Base-by-base conservation (phyloP, 805 yeast species). In the Candida nemodendra region DNA sequence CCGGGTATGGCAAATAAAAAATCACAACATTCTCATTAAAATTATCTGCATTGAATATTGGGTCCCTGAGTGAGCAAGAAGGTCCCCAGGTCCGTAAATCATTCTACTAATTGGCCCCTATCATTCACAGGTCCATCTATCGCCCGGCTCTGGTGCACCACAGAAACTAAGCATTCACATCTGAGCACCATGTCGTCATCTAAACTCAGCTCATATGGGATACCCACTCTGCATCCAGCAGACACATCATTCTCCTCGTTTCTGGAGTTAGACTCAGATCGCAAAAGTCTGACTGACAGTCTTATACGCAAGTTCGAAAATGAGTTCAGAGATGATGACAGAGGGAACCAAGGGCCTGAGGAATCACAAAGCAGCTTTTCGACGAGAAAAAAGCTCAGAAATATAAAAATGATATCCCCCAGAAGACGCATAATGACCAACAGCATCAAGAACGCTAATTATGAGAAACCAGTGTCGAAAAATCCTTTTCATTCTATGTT, bases 291-390 rank as follows among this genome's bases (percentile, higher is more conserved):
- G 14, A 49, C 53, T 9, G 47, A 46, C 30, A 44, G 49, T 18
- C 28, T 49, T 28, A 34, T 49, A 15, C 43, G 38, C 14, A 43
- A 42, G 18, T 44, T 49, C 32, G 50, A 49, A 27, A 39, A 44
- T n/a, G 48, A 46, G 26, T 40, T 49, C 30, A 24, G 25, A 14
- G 28, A 25, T 18, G 23, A 31, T n/a, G 25, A 12, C 30, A 21
- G 11, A 21, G 24, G 11, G 11, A 21, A 11, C 24, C 11, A 7
- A 21, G 11, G 24, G 9, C 11, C 24, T 8, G 24, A 21, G 7
- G 11, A 7, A 7, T 15, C 26, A 13, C 13, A 18, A 7, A 13
- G 14, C 7, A 21, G 11, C 24, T 21, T 21, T 18, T 29, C 40
- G 4, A 7, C 43, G 3, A 33, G 37, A 18, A 34, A 31, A 8